These are phyloP conservation scores for Pseudocercospora macadamiae DNA, from an alignment of 2,329 filamentous ascomycete genomes.

Conservation along the genomic window DNA sequence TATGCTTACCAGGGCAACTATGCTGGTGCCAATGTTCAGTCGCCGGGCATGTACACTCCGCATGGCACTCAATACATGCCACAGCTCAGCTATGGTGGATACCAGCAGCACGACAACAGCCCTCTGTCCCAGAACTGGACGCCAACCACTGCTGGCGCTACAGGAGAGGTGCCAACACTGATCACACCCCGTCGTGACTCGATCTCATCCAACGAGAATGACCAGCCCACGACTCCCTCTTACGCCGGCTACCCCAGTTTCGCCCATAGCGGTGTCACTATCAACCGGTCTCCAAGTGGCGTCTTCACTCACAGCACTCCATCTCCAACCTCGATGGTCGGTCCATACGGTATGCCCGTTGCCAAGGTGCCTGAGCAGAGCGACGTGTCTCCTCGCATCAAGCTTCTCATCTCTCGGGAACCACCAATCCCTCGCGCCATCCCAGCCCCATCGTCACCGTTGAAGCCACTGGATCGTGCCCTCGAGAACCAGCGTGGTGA, in stretches of 20 bases:
- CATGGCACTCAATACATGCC: conserved; percentile 47
- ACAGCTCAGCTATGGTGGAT: conserved; percentile 47
- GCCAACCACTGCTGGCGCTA: conserved; percentile 45
- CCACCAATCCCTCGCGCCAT: conserved; percentile 85
- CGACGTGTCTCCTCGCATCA: conserved; percentile 49
- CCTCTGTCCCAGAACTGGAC: conserved; percentile 53
- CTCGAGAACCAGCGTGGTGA: conserved; percentile 93
- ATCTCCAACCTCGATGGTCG: conserved; percentile 52
- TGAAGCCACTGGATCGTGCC: conserved; percentile 90
- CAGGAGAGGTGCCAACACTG: conserved; percentile 52
- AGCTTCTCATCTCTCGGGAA: conserved; percentile 62
- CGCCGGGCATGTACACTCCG: conserved; percentile 50
- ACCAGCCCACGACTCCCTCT: conserved; percentile 54
- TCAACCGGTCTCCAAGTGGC: conserved; percentile 55
- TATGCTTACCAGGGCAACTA: conserved; percentile 39
- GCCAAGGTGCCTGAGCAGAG: conserved; percentile 42
- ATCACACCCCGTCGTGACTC: conserved; percentile 57
- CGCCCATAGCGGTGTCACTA: conserved; percentile 46
- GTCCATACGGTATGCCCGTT: conserved; percentile 47
- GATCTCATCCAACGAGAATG: conserved; percentile 57
- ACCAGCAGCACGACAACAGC: conserved; percentile 51
- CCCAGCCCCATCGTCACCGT: conserved; percentile 81
- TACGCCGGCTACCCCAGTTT: conserved; percentile 46
- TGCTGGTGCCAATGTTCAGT: conserved; percentile 35
- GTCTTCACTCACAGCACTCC: conserved; percentile 54